Conservation (phyloP, 2,329 filamentous ascomycete species). For the Ceratocystis albifundus region DNA sequence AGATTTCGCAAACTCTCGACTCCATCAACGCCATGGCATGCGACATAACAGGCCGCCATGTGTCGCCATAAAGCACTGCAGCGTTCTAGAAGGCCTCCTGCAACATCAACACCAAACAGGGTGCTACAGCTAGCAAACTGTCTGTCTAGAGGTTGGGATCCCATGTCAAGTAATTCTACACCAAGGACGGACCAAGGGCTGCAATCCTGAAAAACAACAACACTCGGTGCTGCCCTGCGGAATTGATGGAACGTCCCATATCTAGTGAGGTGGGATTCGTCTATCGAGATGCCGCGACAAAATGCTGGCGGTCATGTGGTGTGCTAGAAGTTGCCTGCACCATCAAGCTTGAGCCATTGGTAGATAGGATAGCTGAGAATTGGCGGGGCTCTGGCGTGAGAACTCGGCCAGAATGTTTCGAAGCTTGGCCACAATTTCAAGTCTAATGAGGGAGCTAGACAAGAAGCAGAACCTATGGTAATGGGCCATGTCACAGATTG, state of each 20-base stretch:
- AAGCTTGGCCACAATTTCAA: conserved; percentile 34
- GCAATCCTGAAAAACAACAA: conserved; percentile 31
- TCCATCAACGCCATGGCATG: conserved; percentile 61
- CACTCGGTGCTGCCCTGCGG: conserved; percentile 43
- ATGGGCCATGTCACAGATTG: neutral
- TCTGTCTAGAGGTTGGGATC: conserved; percentile 58
- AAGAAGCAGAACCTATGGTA: conserved; percentile 18
- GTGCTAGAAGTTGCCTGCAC: conserved; percentile 48
- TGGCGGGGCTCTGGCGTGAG: conserved; percentile 67
- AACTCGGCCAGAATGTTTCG: conserved; percentile 54
- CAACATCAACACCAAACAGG: conserved; percentile 46
- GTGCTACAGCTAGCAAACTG: conserved; percentile 40
- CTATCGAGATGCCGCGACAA: conserved; percentile 49
- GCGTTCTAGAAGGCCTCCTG: conserved; percentile 45
- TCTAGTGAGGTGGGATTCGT: conserved; percentile 53
- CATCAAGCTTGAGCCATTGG: conserved; percentile 50
- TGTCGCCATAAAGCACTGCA: conserved; percentile 52
- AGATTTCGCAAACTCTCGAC: conserved; percentile 49
- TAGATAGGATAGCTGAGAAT: conserved; percentile 46
- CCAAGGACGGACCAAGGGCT: conserved; percentile 32
- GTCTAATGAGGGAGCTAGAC: conserved; percentile 26
- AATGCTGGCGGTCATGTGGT: conserved; percentile 66
- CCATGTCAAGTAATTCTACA: conserved; percentile 54
- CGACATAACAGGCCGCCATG: conserved; percentile 58
- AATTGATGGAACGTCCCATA: conserved; percentile 45